phyloP scores from a whole-genome alignment of 2,329 filamentous ascomycete genomes.

The Colletotrichum nymphaeae region DNA sequence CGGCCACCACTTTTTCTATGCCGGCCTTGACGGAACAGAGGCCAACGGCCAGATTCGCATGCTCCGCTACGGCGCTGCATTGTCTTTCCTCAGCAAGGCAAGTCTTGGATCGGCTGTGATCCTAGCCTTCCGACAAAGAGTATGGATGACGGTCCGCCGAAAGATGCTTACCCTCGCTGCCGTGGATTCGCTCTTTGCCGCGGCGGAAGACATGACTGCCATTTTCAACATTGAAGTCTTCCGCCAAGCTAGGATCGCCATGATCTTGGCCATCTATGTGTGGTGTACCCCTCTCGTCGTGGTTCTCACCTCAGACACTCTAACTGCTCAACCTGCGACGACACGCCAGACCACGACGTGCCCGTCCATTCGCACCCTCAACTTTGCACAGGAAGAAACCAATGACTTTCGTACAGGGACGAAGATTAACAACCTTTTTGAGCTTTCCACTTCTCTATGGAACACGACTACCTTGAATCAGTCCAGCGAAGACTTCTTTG shows the following conservation, averaged over 20 bases:
- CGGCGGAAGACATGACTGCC: constrained; percentile 45
- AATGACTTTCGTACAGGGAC: constrained; percentile 47
- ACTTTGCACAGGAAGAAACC: constrained; percentile 48
- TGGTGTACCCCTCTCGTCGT: constrained; percentile 52
- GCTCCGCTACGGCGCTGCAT: constrained; percentile 48
- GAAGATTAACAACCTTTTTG: constrained; percentile 41
- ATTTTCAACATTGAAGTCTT: constrained; percentile 45
- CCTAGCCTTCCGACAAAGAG: constrained; percentile 40
- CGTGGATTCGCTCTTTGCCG: constrained; percentile 46
- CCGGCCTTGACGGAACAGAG: constrained; percentile 42
- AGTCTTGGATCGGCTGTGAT: constrained; percentile 47
- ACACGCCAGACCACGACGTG: constrained; percentile 43
- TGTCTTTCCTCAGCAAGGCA: constrained; percentile 51
- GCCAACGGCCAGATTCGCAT: constrained; percentile 47
- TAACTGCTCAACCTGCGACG: constrained; percentile 44
- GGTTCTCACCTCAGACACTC: constrained; percentile 51
- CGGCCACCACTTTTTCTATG: constrained; percentile 51
- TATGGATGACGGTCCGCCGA: constrained; percentile 39
- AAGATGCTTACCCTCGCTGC: constrained; percentile 38
- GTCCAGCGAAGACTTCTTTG: constrained; percentile 42
- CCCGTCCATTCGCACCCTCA: constrained; percentile 44
- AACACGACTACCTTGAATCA: constrained; percentile 43
- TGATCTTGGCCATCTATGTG: constrained; percentile 47
- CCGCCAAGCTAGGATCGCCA: constrained; percentile 45
- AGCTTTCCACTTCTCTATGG: constrained; percentile 45